Percentiles rank a stretch among this genome's conserved stretches.
Conservation (phyloP, 495 filamentous ascomycete species). For the Astrothelium macrocarpum region DNA sequence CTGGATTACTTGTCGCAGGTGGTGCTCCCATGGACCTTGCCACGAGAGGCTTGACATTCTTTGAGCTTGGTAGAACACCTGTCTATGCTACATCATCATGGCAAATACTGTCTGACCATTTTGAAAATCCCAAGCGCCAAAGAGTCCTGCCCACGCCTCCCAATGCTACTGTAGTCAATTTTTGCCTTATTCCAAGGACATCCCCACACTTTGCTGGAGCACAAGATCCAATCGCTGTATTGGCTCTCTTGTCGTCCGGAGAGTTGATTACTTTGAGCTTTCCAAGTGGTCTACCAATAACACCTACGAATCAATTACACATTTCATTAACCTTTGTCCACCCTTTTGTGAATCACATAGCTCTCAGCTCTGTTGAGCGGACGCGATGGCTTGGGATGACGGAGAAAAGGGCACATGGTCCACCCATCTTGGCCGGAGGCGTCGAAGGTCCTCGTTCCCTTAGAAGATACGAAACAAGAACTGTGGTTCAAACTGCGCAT, state of each 20-base stretch:
- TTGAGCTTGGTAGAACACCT: constrained; percentile 83
- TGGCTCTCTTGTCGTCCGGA: constrained; percentile 71
- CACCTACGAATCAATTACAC: constrained; percentile 82
- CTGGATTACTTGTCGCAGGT: constrained; percentile 76
- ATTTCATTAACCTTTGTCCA: constrained; percentile 74
- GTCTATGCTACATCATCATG: constrained; percentile 84
- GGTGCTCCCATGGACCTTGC: constrained; percentile 54
- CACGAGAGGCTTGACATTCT: constrained; percentile 68
- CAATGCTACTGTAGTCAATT: constrained; percentile 67
- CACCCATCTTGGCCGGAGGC: constrained; percentile 66
- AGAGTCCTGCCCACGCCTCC: constrained; percentile 67
- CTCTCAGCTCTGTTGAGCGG: constrained; percentile 59
- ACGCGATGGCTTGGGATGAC: constrained; percentile 80
- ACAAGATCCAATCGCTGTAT: constrained; percentile 78
- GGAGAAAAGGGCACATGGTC: constrained; percentile 64
- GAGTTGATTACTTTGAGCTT: constrained; percentile 84
- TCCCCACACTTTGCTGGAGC: constrained; percentile 79
- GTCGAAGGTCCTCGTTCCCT: constrained; percentile 54
- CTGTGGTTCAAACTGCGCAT: constrained; percentile 72
- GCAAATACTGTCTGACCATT: constrained; percentile 67
- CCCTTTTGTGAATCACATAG: constrained; percentile 67
- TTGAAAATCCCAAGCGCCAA: constrained; percentile 58
- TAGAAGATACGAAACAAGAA: constrained; percentile 69
- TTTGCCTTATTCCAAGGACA: constrained; percentile 68
- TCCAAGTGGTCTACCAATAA: constrained; percentile 81